Conservation (phyloP, 768 basidiomycete genomes). For the Lactifluus volemus region DNA sequence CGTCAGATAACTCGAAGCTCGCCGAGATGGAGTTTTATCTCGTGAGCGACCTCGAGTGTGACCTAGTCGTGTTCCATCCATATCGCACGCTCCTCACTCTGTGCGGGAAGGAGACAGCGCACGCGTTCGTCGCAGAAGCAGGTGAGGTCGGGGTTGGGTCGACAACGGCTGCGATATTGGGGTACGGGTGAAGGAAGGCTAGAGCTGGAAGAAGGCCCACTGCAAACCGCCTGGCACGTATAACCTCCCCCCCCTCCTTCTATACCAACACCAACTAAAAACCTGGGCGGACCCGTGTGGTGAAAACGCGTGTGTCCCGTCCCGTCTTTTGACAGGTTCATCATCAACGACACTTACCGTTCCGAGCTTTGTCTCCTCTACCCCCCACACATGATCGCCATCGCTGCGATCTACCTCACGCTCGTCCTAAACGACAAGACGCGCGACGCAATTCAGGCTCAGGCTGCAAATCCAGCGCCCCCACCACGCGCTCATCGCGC, state of each 20-base stretch:
- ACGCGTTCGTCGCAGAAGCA: conserved; percentile 44
- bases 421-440: conserved; percentile 64
- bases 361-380: conserved; percentile 90
- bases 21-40: conserved; percentile 99
- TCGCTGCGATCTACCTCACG: conserved; percentile 85
- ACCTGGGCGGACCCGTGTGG: background rate
- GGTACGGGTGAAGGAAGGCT: conserved; percentile 73
- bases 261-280: background rate
- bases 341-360: conserved; percentile 94
- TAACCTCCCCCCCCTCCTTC: background rate
- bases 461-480: conserved; percentile 25
- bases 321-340: conserved; percentile 50
- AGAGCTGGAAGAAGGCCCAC: conserved; percentile 60
- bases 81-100: conserved; percentile 82
- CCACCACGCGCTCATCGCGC: conserved; percentile 50
- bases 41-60: conserved; percentile 92
- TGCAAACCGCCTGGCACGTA: conserved; percentile 87
- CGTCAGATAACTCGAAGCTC: conserved; percentile 80
- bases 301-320: background rate
- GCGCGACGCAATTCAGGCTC: conserved; percentile 31
- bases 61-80: conserved; percentile 87
- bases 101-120: conserved; percentile 49
- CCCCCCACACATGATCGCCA: conserved; percentile 90
- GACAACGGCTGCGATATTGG: conserved; percentile 64
- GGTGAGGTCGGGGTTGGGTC: conserved; percentile 42